A percentile compares a stretch with the other conserved stretches of the same genome.
phyloP scores from a whole-genome alignment of 768 basidiomycete genomes.

The Leucogyrophana mollusca region DNA sequence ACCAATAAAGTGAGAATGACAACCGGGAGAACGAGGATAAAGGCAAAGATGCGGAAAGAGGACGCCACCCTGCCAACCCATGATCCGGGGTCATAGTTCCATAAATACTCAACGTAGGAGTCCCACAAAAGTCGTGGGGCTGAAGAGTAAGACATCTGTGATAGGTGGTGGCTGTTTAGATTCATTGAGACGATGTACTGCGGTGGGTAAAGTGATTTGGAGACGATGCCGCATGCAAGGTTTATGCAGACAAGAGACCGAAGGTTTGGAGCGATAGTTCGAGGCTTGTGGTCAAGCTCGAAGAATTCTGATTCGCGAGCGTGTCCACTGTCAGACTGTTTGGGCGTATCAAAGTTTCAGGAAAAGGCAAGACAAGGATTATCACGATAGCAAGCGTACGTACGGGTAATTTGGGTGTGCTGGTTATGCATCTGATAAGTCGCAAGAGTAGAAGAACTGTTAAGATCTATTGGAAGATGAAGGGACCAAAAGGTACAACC shows the following conservation, averaged over 20 bases:
- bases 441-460: too few species aligned
- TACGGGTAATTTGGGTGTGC: constrained; percentile 2
- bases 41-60: constrained; percentile 62
- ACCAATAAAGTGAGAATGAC: constrained; percentile 67
- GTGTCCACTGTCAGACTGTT: constrained; percentile 3
- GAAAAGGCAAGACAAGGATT: constrained; percentile 1
- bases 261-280: constrained; percentile 3
- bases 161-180: constrained; percentile 5
- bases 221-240: neutral
- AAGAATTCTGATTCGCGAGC: neutral
- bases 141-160: constrained; percentile 21
- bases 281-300: neutral
- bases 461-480: too few species aligned
- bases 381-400: constrained; percentile 1
- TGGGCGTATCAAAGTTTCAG: constrained; percentile 8
- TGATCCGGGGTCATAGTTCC: constrained; percentile 61
- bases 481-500: too few species aligned
- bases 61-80: constrained; percentile 68
- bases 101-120: constrained; percentile 60
- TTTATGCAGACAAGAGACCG: constrained; percentile 9
- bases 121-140: constrained; percentile 52
- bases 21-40: constrained; percentile 46
- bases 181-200: constrained; percentile 4
- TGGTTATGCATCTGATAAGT: too few species aligned
- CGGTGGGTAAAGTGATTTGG: constrained; percentile 7